Evolutionary conservation across 164 flowering plant species (phyloP).

Genomic region (Kingdonia uniflora): DNA sequence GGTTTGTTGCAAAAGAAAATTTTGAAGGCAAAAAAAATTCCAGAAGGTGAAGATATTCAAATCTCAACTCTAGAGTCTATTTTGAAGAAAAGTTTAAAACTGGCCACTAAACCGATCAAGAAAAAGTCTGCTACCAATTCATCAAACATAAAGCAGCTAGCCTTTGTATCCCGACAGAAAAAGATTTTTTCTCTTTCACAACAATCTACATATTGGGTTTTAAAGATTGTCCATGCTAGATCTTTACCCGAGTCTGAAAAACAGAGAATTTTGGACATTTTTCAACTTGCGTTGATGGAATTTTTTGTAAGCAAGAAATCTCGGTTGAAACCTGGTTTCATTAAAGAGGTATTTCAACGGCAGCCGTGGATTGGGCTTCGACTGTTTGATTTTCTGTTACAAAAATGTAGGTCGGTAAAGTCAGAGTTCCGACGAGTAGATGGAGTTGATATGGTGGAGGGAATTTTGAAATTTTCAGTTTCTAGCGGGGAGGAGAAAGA

Average conservation of each 20-base stretch:
- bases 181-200: constrained; percentile 61
- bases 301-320: constrained; percentile 69
- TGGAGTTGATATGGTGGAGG: constrained; percentile 53
- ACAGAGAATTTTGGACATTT: constrained; percentile 31
- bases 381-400: constrained; percentile 53
- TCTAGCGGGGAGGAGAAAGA: constrained; percentile 17
- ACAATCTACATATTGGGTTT: constrained; percentile 65
- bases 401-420: constrained; percentile 49
- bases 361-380: constrained; percentile 65
- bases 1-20: constrained; percentile 82
- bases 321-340: constrained; percentile 57
- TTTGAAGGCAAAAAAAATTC: constrained; percentile 72
- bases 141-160: constrained; percentile 51
- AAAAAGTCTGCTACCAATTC: constrained; percentile 38
- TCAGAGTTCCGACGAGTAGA: constrained; percentile 66
- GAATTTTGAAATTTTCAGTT: constrained; percentile 37
- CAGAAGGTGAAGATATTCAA: constrained; percentile 45
- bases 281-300: constrained; percentile 29
- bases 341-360: constrained; percentile 65
- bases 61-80: constrained; percentile 45
- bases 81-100: constrained; percentile 50
- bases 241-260: constrained; percentile 37
- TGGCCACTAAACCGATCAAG: constrained; percentile 67
- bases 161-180: constrained; percentile 45
- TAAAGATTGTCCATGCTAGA: constrained; percentile 56